Evolutionary conservation across 2,329 filamentous ascomycete species (phyloP).

Genomic region (Exophiala mesophila): DNA sequence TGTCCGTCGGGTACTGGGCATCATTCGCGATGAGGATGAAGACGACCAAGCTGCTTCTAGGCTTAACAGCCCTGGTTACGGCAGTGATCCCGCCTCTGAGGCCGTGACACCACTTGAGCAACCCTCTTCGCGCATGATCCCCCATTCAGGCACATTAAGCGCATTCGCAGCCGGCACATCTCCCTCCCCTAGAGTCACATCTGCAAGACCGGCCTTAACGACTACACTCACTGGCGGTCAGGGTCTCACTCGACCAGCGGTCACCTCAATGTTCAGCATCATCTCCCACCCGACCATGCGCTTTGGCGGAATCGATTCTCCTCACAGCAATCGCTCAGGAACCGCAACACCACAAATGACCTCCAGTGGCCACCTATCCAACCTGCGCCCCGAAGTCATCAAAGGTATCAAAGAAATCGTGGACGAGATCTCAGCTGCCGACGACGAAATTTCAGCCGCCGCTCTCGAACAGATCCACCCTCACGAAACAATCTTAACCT

Average conservation of each 20-base stretch:
- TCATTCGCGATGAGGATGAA: slow-evolving; percentile 86
- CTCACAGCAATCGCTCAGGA: slow-evolving; percentile 32
- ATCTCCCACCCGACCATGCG: slow-evolving; percentile 61
- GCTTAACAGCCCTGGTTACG: slow-evolving; percentile 51
- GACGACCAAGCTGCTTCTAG: slow-evolving; percentile 55
- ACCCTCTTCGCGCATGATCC: slow-evolving; percentile 3
- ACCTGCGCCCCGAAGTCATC: slow-evolving; percentile 84
- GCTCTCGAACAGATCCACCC: slow-evolving; percentile 90
- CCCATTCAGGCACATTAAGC: slow-evolving; percentile 8
- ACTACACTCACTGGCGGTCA: slow-evolving; percentile 57
- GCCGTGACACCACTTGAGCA: slow-evolving; percentile 36
- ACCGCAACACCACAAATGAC: slow-evolving; percentile 29
- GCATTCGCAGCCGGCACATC: slow-evolving; percentile 17
- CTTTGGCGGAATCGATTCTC: slow-evolving; percentile 30
- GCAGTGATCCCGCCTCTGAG: slow-evolving; percentile 55
- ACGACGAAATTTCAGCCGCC: slow-evolving; percentile 85
- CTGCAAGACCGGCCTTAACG: slow-evolving; percentile 56
- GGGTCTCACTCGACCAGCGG: slow-evolving; percentile 36
- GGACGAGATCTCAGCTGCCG: slow-evolving; percentile 87
- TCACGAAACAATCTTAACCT: slow-evolving; percentile 85
- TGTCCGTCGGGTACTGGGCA: slow-evolving; percentile 78
- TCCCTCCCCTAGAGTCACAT: slow-evolving; percentile 30
- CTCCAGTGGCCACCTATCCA: slow-evolving; percentile 43
- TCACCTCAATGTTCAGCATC: slow-evolving; percentile 80
- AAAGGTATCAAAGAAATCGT: slow-evolving; percentile 93